phyloP scores from a whole-genome alignment of 2,329 filamentous ascomycete species.

The Cytospora leucostoma region DNA sequence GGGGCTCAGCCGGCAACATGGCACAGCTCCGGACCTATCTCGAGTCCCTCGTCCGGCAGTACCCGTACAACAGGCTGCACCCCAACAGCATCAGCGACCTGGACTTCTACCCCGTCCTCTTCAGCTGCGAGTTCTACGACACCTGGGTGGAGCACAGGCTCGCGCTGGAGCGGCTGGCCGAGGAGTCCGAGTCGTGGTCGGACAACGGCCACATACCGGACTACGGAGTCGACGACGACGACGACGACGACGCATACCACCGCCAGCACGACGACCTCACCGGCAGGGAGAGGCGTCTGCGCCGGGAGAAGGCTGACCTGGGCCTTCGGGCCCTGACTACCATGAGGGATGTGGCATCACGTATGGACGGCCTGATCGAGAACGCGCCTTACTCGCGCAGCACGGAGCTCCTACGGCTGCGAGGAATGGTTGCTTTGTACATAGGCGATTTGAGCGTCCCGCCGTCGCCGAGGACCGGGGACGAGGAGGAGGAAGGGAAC shows the following conservation, averaged over 20 bases:
- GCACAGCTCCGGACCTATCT: constrained; percentile 63
- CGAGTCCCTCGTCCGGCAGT: constrained; percentile 73
- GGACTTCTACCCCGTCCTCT: constrained; percentile 80
- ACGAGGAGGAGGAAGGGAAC: constrained; percentile 36
- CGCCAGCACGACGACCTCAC: constrained; percentile 25
- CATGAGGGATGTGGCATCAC: constrained; percentile 63
- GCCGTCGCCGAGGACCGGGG: constrained; percentile 34
- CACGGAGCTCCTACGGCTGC: constrained; percentile 65
- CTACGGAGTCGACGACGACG: constrained; percentile 29
- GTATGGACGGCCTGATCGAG: constrained; percentile 71
- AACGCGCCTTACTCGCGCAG: constrained; percentile 71
- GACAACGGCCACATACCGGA: constrained; percentile 34
- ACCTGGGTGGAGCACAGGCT: constrained; percentile 60
- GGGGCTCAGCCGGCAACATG: constrained; percentile 50
- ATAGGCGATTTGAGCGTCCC: constrained; percentile 66
- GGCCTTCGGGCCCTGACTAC: constrained; percentile 55
- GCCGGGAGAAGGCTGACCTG: constrained; percentile 43
- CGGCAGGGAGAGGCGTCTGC: constrained; percentile 29
- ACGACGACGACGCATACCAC: constrained; percentile 27
- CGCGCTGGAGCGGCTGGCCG: constrained; percentile 43
- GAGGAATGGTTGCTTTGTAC: constrained; percentile 75
- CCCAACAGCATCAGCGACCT: constrained; percentile 64
- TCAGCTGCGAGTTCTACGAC: constrained; percentile 79
- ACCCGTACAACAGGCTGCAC: constrained; percentile 66
- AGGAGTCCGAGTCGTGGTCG: constrained; percentile 38